Evolutionary conservation across 1,284 basidiomycete genomes (phyloP).

Genomic region (Leccinum griseonigrum): DNA sequence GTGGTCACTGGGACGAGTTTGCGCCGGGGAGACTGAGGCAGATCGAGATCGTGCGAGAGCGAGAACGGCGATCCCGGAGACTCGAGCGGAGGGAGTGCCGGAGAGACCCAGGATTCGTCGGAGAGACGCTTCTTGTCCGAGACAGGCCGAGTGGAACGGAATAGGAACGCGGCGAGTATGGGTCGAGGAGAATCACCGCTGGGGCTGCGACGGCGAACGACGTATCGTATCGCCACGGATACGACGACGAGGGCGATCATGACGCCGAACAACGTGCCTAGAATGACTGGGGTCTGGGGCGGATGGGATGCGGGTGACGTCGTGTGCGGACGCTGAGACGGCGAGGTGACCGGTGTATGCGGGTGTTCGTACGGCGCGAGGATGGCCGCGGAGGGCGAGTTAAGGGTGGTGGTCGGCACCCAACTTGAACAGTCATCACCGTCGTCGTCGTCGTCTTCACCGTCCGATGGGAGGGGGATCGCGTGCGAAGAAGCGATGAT

Average conservation of each 20-base stretch:
- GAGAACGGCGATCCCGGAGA: constrained; percentile 10
- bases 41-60: constrained; percentile 9
- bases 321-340: constrained; percentile 11
- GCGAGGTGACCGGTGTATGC: constrained; percentile 10
- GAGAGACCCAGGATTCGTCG: constrained; percentile 30
- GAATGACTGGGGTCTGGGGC: constrained; percentile 7
- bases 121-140: constrained; percentile 23
- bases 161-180: constrained; percentile 10
- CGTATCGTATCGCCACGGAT: constrained; percentile 3
- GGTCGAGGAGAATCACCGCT: constrained; percentile 13
- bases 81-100: constrained; percentile 6
- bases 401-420: background rate
- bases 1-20: constrained; percentile 23
- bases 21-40: constrained; percentile 14
- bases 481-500: constrained; percentile 5
- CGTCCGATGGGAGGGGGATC: constrained; percentile 8
- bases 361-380: constrained; percentile 18
- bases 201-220: constrained; percentile 12
- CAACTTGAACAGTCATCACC: background rate
- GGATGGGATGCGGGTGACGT: constrained; percentile 12
- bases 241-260: constrained; percentile 14
- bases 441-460: constrained; percentile 8
- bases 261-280: constrained; percentile 16
- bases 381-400: constrained; percentile 5
- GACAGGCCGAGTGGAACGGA: background rate